Evolutionary conservation across 345 rosid genomes (phyloP), one percentile per base, ranked within the genome.

Genomic region (Lepidium sativum): DNA sequence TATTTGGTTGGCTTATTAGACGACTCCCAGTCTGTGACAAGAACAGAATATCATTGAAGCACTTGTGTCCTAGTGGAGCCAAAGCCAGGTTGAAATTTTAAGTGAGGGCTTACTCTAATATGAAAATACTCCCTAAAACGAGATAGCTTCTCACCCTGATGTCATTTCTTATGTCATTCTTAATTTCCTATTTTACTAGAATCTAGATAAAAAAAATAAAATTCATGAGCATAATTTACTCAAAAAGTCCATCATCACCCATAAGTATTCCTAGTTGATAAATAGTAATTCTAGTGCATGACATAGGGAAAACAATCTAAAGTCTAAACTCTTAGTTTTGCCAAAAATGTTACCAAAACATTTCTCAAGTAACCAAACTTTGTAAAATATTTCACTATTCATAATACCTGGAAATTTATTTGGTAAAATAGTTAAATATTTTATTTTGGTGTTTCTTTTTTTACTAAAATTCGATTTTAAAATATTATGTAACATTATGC

Each of bases 1-100:
- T 63, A 54, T 44, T 70, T 62, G 50, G 56, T 54, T 55, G 61
- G 45, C 69, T 37, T 70, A 70, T 70, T 70, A 70, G 69, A 70
- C 69, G 69, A 70, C 69, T 54, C 8, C 7, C 51, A 27, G 25
- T 42, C 61, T 20, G 11, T 61, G 54, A 52, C 6, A 12, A 18
- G 8, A 35, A 62, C 15, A 16, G 18, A 27, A 29, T 16, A 52
- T 60, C 25, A 60, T 42, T 12, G 33, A 60, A 12, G 48, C 15
- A 60, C 8, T 41, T 14, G 11, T 60, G 48, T 8, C 51, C 11
- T 41, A 20, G 15, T 60, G 14, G 15, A 33, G 25, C 45, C 34
- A 44, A 25, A 55, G 10, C 14, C 13, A 42, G 44, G 15, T 14
- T 31, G 18, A 29, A 1, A 8, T 13, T 12, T 64, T 32, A 18